Percentiles rank a stretch among this genome's conserved stretches.
Conservation (phyloP, 208 protist genomes). For the Trypanosoma platydactyli region DNA sequence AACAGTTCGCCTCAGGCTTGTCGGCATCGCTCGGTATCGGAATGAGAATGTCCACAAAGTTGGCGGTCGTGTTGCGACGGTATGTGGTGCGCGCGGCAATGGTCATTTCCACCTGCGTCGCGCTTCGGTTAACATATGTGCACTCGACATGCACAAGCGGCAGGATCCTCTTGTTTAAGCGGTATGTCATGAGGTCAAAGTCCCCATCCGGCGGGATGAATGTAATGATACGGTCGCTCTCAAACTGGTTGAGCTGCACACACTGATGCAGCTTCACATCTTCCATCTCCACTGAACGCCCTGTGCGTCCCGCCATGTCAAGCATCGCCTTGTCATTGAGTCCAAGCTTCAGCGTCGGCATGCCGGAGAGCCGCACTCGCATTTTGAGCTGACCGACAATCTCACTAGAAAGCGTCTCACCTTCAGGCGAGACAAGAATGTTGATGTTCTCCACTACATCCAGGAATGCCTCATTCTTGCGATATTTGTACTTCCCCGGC, state of each 20-base stretch:
- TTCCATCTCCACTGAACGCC: slow-evolving; percentile 87
- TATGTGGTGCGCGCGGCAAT: slow-evolving; percentile 94
- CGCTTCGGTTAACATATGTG: slow-evolving; percentile 86
- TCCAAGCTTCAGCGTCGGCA: slow-evolving; percentile 98
- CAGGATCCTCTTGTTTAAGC: slow-evolving; percentile 94
- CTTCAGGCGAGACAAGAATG: slow-evolving; percentile 93
- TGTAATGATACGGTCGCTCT: slow-evolving; percentile 91
- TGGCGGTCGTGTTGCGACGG: slow-evolving; percentile 91
- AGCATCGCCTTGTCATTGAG: slow-evolving; percentile 97
- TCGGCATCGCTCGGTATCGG: slow-evolving; percentile 98
- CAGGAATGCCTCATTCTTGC: slow-evolving; percentile 98
- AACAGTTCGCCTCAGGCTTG: slow-evolving; percentile 92
- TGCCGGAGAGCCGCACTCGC: slow-evolving; percentile 96
- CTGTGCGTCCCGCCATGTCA: slow-evolving; percentile 41
- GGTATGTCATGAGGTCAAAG: slow-evolving; percentile 98
- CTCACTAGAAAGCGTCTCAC: slow-evolving; percentile 94
- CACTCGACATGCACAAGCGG: slow-evolving; percentile 93
- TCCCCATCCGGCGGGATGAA: slow-evolving; percentile 98
- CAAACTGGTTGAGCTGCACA: slow-evolving; percentile 97
- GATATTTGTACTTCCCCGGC: slow-evolving; percentile 95
- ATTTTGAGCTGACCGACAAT: slow-evolving; percentile 95
- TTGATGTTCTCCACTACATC: slow-evolving; percentile 98
- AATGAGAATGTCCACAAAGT: slow-evolving; percentile 97
- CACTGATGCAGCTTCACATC: slow-evolving; percentile 99
- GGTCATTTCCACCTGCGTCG: slow-evolving; percentile 94